A percentile compares a stretch with the other conserved stretches of the same genome.
These are phyloP conservation scores for Chaetomium olivaceum DNA, from an alignment of 2,329 filamentous ascomycete species.

Conservation along the genomic window DNA sequence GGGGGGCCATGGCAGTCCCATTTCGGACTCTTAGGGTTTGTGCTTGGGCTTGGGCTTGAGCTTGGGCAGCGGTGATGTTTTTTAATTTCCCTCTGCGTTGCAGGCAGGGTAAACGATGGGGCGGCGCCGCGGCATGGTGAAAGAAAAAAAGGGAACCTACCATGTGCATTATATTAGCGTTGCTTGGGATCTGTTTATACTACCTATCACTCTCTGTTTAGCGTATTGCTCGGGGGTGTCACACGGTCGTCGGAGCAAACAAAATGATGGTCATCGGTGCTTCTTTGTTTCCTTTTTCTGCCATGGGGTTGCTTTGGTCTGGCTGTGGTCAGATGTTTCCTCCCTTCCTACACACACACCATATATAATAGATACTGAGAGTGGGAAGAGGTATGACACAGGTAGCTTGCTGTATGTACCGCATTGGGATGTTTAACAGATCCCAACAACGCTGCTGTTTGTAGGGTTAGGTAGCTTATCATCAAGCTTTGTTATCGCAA, in stretches of 20 bases:
- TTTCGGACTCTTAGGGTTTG: not conserved
- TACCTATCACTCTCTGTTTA: not conserved
- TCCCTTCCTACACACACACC: not conserved
- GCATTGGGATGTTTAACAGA: not conserved
- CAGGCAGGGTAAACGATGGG: not conserved
- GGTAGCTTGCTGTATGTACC: no score
- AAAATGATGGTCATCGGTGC: not conserved
- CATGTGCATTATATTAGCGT: slow-evolving; percentile 1
- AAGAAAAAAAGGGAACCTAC: not conserved
- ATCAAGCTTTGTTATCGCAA: not conserved
- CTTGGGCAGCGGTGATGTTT: not conserved
- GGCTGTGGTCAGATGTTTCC: not conserved
- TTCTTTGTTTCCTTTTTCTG: not conserved
- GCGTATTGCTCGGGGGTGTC: not conserved
- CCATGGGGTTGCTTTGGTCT: not conserved
- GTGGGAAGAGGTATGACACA: not conserved
- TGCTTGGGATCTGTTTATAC: not conserved
- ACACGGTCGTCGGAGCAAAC: not conserved
- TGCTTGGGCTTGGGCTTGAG: not conserved
- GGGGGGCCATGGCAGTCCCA: not conserved
- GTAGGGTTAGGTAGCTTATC: not conserved
- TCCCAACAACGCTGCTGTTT: not conserved
- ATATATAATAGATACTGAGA: not conserved
- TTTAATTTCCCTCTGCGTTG: not conserved
- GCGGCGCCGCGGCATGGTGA: not conserved